These are phyloP conservation scores for Apium graveolens DNA, from an alignment of 129 eudicot species.

Conservation along the genomic window DNA sequence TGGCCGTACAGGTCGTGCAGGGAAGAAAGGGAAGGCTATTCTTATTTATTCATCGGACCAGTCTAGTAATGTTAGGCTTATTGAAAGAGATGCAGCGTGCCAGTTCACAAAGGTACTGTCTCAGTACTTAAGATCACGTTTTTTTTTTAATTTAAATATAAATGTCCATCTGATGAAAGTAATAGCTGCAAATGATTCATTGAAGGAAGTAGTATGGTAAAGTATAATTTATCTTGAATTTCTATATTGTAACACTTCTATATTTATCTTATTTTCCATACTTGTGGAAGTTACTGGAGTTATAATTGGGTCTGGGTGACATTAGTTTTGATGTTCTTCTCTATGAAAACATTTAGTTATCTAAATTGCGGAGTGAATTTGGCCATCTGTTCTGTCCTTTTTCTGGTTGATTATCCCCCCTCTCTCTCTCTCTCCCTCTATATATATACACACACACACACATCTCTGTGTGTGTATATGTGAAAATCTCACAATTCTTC, in stretches of 20 bases:
- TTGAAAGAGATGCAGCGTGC: conserved; percentile 70
- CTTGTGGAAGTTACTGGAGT: not conserved
- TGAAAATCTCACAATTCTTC: not conserved
- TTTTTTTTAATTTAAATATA: not conserved
- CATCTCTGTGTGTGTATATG: not conserved
- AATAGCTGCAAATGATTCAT: not conserved
- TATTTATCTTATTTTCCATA: not conserved
- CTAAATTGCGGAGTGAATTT: not conserved
- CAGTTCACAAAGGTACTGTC: conserved; percentile 48
- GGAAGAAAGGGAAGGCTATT: conserved; percentile 87
- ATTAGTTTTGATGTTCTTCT: not conserved
- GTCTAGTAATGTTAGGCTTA: conserved; percentile 42
- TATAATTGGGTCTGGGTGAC: not conserved
- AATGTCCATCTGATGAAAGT: not conserved
- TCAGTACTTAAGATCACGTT: not conserved
- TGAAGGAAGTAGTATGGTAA: not conserved
- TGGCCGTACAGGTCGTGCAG: conserved; percentile 97
- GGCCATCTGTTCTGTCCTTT: not conserved
- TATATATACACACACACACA: too few species aligned
- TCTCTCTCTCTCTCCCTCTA: not conserved
- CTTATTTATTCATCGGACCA: conserved; percentile 54
- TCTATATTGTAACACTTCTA: not conserved
- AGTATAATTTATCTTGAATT: not conserved
- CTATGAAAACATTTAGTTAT: not conserved
- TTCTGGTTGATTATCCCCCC: not conserved